Percentiles rank a stretch among this genome's conserved stretches.
Conservation (phyloP, 108 stramenopile genomes). For the Pseudonitzschia delicatissima region DNA sequence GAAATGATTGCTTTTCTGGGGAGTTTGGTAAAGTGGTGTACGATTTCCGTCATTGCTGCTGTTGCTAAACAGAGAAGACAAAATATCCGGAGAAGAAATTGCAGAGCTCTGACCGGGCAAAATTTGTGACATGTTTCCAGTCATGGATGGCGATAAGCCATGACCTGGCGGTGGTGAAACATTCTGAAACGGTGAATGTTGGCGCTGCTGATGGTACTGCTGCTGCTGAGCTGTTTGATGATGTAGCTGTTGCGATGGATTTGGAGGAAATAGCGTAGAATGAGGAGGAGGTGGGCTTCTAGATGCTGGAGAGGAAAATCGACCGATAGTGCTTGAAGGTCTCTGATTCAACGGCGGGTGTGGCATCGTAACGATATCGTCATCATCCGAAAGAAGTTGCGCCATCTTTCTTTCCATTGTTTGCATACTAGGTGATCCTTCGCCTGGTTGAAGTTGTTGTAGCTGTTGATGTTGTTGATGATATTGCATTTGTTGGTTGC, state of each 20-base stretch:
- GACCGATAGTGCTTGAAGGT: constrained; percentile 1
- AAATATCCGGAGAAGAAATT: background rate
- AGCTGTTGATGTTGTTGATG: background rate
- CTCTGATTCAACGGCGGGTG: background rate
- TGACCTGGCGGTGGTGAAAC: constrained; percentile 1
- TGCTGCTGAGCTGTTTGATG: background rate
- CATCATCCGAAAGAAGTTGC: constrained; percentile 31
- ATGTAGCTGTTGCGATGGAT: constrained; percentile 4
- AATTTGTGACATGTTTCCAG: background rate
- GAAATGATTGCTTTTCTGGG: constrained; percentile 2
- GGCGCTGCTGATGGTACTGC: constrained; percentile 3
- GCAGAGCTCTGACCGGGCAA: background rate
- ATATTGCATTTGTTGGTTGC: background rate
- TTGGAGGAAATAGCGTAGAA: constrained; percentile 4
- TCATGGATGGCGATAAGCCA: background rate
- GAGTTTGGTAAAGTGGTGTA: constrained; percentile 1
- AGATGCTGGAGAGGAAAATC: background rate
- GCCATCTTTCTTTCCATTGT: constrained; percentile 33
- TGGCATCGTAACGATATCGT: constrained; percentile 23
- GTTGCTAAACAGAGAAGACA: constrained; percentile 7
- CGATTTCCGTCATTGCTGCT: background rate
- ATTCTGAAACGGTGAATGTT: background rate
- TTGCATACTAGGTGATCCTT: constrained; percentile 22
- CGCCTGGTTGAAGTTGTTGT: constrained; percentile 7
- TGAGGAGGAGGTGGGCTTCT: constrained; percentile 3